Conservation (phyloP, 179 eudicot species). For the Vitellaria paradoxa region DNA sequence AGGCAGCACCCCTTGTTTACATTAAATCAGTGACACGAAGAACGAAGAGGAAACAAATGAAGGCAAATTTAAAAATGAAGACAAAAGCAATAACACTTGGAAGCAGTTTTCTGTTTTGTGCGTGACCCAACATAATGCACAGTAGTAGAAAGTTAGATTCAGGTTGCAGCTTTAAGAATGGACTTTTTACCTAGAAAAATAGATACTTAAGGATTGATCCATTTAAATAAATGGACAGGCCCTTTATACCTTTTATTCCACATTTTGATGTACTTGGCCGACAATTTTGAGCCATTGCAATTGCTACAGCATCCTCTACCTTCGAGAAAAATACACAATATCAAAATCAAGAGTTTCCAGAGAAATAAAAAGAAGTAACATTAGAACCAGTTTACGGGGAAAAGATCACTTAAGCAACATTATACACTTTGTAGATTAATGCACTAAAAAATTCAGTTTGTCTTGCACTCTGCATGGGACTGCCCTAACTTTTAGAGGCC, state of each 20-base stretch:
- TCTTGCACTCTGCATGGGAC: too few species aligned
- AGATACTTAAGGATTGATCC: not conserved
- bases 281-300: slow-evolving; percentile 73
- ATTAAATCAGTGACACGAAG: not conserved
- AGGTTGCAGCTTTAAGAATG: not conserved
- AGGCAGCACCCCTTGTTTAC: not conserved
- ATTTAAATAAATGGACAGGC: slow-evolving; percentile 5
- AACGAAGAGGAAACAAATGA: not conserved
- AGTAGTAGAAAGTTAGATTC: not conserved
- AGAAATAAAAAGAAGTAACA: not conserved
- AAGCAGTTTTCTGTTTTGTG: too few species aligned
- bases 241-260: slow-evolving; percentile 40
- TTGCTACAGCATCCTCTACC: slow-evolving; percentile 82
- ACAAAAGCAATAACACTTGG: not conserved
- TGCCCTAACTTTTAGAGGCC: too few species aligned
- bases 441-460: not conserved
- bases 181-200: not conserved
- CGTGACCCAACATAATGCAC: not conserved
- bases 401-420: not conserved
- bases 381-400: not conserved
- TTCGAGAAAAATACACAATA: slow-evolving; percentile 22
- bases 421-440: not conserved
- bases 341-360: too few species aligned
- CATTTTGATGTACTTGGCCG: slow-evolving; percentile 43
- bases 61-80: not conserved